Evolutionary conservation across 257 asterid genomes (phyloP).

Genomic region (Cordia subcordata): DNA sequence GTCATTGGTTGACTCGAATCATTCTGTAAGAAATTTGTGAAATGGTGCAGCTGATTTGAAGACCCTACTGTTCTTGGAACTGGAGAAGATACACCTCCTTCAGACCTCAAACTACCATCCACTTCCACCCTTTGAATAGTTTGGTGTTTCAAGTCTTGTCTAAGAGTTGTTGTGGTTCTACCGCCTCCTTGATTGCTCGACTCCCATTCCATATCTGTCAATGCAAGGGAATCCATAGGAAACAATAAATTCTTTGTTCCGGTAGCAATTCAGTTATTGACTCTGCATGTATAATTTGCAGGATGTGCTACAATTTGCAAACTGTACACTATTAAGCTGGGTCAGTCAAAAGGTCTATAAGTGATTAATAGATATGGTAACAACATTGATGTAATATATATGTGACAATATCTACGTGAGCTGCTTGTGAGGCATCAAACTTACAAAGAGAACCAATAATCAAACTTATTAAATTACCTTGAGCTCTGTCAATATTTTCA

Average conservation of each 20-base stretch:
- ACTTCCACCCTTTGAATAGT: constrained; percentile 13
- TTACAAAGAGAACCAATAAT: no score
- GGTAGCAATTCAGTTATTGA: constrained; percentile 19
- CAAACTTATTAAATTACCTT: constrained; percentile 36
- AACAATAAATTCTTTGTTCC: constrained; percentile 52
- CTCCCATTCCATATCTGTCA: constrained; percentile 74
- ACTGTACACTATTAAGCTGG: background rate
- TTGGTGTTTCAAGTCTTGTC: constrained; percentile 41
- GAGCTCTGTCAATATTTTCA: constrained; percentile 30
- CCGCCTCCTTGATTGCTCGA: constrained; percentile 34
- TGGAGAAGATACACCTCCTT: constrained; percentile 24
- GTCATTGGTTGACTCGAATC: constrained; percentile 70
- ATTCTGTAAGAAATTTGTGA: constrained; percentile 56
- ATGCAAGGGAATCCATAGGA: constrained; percentile 75
- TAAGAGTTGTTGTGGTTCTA: constrained; percentile 27
- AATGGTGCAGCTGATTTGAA: constrained; percentile 54
- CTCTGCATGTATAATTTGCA: constrained; percentile 50
- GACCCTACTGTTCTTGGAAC: constrained; percentile 33
- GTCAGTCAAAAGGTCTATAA: no score
- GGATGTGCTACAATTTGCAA: no score
- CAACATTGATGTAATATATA: no score
- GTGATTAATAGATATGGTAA: no score
- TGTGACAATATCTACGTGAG: no score
- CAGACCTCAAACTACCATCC: no score
- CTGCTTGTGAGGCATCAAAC: no score